Evolutionary conservation across 345 rosid genomes (phyloP).

Genomic region (Lepidium aucheri): DNA sequence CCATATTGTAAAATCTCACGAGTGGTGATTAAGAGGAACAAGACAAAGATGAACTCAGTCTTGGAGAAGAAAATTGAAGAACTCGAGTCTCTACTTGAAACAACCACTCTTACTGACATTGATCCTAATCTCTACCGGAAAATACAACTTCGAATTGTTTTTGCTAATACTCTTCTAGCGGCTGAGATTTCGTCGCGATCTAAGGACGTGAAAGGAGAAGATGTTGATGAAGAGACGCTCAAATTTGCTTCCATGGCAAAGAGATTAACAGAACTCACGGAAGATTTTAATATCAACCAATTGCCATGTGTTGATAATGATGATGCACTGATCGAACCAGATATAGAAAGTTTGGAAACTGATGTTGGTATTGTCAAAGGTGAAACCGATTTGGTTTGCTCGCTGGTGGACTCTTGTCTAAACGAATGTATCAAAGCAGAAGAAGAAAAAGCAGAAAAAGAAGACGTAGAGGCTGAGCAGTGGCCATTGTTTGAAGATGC

Average conservation of each 20-base stretch:
- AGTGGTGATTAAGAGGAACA: neutral
- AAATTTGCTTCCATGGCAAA: constrained; percentile 5
- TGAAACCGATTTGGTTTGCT: constrained; percentile 3
- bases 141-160: neutral
- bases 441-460: neutral
- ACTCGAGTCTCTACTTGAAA: constrained; percentile 11
- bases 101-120: neutral
- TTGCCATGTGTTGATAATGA: neutral
- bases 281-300: neutral
- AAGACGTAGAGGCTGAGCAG: neutral
- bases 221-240: neutral
- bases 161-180: constrained; percentile 1
- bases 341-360: neutral
- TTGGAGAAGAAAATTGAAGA: constrained; percentile 27
- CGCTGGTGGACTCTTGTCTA: neutral
- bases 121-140: neutral
- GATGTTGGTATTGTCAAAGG: neutral
- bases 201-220: neutral
- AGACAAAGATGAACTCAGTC: neutral
- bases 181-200: constrained; percentile 15
- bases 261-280: constrained; percentile 10
- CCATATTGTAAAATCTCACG: neutral
- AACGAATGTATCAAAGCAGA: neutral
- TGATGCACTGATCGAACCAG: neutral
- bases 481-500: constrained; percentile 12